These are phyloP conservation scores for Effrenium voratum DNA, from an alignment of 73 alveolate species.

Conservation along the genomic window DNA sequence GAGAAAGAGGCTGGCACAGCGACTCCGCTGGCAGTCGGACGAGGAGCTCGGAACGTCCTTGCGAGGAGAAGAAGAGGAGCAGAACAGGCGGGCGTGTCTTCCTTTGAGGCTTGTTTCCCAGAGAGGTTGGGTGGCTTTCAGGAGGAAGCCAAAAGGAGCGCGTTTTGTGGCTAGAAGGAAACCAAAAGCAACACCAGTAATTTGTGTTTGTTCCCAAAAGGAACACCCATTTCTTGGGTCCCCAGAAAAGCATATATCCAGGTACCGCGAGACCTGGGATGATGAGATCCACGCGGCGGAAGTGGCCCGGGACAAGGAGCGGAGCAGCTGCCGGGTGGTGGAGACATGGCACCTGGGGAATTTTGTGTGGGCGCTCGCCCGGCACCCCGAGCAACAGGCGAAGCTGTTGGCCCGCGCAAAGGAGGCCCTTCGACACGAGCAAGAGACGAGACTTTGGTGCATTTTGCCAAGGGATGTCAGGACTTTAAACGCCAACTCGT, in stretches of 20 bases:
- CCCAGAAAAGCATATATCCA: too few species aligned
- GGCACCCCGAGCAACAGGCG: conserved; percentile 52
- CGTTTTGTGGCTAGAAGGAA: too few species aligned
- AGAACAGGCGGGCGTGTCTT: too few species aligned
- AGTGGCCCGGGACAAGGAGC: conserved; percentile 64
- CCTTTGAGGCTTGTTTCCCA: too few species aligned
- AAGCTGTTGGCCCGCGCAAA: conserved; percentile 28
- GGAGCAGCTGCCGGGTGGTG: conserved; percentile 60
- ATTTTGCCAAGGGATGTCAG: too few species aligned
- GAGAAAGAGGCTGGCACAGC: conserved; percentile 49
- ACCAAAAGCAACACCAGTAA: too few species aligned
- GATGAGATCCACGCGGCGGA: conserved; percentile 37
- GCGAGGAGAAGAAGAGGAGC: conserved; percentile 72
- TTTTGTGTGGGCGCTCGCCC: conserved; percentile 64
- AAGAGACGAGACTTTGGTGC: conserved; percentile 22
- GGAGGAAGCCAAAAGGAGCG: too few species aligned
- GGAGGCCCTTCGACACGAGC: conserved; percentile 65
- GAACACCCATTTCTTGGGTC: too few species aligned
- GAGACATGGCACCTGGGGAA: conserved; percentile 88
- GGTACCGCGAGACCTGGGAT: conserved; percentile 37
- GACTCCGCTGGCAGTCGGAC: conserved; percentile 49
- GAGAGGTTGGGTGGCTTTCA: too few species aligned
- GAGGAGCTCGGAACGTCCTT: conserved; percentile 67
- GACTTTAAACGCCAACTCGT: too few species aligned
- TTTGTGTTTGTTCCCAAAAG: too few species aligned